A percentile compares a stretch with the other conserved stretches of the same genome.
Conservation (phyloP, 2,329 filamentous ascomycete genomes). For the Akanthomyces uredinophilus region DNA sequence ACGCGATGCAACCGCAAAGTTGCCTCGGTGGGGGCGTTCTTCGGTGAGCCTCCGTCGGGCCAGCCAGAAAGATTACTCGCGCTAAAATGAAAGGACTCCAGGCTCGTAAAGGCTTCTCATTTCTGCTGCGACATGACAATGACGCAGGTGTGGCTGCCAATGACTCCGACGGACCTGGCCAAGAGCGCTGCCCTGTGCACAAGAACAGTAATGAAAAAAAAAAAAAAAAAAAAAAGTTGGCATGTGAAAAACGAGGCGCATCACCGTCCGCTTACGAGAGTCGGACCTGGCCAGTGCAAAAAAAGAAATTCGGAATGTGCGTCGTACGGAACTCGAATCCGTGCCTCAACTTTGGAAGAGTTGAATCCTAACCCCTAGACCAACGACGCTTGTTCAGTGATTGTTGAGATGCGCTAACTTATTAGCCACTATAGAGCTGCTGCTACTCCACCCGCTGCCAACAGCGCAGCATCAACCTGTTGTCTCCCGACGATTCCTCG, state of each 20-base stretch:
- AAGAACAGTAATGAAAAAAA: neutral
- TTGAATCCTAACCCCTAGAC: constrained; percentile 26
- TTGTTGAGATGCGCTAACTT: constrained; percentile 7
- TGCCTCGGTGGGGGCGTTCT: neutral
- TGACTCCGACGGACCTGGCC: neutral
- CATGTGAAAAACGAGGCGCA: neutral
- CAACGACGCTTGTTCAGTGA: constrained; percentile 19
- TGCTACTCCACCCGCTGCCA: neutral
- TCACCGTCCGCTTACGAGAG: no score
- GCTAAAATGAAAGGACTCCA: neutral
- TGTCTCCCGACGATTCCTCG: neutral
- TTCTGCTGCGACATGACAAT: neutral
- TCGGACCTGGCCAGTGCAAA: constrained; percentile 1
- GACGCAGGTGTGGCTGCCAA: neutral
- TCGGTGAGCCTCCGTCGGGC: no score
- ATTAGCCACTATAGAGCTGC: neutral
- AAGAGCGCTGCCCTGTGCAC: neutral
- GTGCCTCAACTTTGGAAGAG: constrained; percentile 26
- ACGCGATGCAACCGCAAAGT: neutral
- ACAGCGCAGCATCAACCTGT: neutral
- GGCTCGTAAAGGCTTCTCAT: neutral
- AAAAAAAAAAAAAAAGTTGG: neutral
- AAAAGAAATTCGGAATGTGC: constrained; percentile 16
- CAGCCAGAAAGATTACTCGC: neutral
- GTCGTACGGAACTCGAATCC: constrained; percentile 25